Percentiles rank a stretch among this genome's conserved stretches.
Conservation (phyloP, 1,139 yeast genomes). For the Diutina catenulata region DNA sequence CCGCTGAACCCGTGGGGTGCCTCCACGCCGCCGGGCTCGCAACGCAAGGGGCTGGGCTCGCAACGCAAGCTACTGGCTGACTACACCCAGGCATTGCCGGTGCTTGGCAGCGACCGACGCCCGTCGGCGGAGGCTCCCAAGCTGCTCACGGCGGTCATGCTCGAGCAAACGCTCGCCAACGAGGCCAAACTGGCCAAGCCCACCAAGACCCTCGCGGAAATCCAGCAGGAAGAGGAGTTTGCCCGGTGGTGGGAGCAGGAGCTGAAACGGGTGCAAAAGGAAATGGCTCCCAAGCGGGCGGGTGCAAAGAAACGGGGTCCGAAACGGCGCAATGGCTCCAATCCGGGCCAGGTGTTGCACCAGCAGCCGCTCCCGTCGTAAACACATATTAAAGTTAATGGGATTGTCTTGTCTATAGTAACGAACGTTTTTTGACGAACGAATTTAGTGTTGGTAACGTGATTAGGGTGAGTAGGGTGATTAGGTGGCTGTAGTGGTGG, state of each 20-base stretch:
- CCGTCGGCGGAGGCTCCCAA: not conserved
- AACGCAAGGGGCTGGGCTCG: not conserved
- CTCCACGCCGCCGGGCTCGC: not conserved
- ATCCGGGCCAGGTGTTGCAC: not conserved
- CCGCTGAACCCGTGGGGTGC: not conserved
- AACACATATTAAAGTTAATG: too few species aligned
- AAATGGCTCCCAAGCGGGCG: not conserved
- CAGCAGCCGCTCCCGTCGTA: not conserved
- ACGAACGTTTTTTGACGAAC: not conserved
- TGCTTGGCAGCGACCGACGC: not conserved
- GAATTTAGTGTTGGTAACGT: not conserved
- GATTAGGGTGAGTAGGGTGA: too few species aligned
- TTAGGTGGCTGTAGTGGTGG: too few species aligned
- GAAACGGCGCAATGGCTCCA: too few species aligned
- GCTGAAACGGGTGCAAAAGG: constrained; percentile 41
- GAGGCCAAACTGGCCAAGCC: constrained; percentile 20
- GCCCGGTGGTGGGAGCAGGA: constrained; percentile 78
- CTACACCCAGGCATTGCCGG: constrained; percentile 1
- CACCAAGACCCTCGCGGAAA: constrained; percentile 44
- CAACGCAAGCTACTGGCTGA: not conserved
- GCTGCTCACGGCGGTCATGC: constrained; percentile 27
- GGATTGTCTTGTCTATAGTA: too few species aligned
- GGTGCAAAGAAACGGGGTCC: not conserved
- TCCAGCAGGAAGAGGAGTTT: constrained; percentile 72
- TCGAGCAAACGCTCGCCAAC: constrained; percentile 38